Base-by-base conservation (phyloP, 2,329 filamentous ascomycete species). In the Akanthomyces muscarius region DNA sequence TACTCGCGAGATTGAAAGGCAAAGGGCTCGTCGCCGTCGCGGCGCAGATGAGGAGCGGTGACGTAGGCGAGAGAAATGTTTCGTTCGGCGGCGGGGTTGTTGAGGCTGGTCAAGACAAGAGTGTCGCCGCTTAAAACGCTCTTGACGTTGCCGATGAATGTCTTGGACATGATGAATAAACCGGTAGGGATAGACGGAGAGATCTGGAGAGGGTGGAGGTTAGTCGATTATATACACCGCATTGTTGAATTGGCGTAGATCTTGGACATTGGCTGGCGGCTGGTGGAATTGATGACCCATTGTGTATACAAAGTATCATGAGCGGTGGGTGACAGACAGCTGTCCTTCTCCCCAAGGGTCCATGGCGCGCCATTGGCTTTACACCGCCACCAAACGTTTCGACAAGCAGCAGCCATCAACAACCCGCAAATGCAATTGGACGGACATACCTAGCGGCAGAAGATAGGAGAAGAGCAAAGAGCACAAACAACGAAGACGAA, bases 1-100 rank as follows among this genome's bases (percentile, higher is more conserved):
- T 90, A 95, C 77, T 99, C 95, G 73, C 95, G 91, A 65, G 95
- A 97, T 77, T 95, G 89, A 77, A 97, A 99, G 64, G 91, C 92
- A 73, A 90, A 96, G 44, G 89, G 88, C 84, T 97, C 93, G 72
- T 97, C 94, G 63, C 91, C 92, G 69, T 97, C 93, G 76, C 92
- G 89, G 79, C 84, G 89, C 75, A 97, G 75, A 73, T 93, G 88
- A 4, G 95, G 95, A 56, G 93, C 92, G 64, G 89, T 90, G 69
- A 98, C 92, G 78, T 92, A 98, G 70, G 95, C 95, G 67, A 99
- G 83, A 72, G 92, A 96, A 70, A 99, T 83, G 59, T 85, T 91
- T 71, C 92, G 90, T 80, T 98, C 95, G 76, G 89, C 86, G 67
- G 86, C 83, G 42, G 90, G 89, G 74, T 96, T 93, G 76, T 88